Evolutionary conservation across 345 rosid genomes (phyloP).

Genomic region (Moricandia arvensis): DNA sequence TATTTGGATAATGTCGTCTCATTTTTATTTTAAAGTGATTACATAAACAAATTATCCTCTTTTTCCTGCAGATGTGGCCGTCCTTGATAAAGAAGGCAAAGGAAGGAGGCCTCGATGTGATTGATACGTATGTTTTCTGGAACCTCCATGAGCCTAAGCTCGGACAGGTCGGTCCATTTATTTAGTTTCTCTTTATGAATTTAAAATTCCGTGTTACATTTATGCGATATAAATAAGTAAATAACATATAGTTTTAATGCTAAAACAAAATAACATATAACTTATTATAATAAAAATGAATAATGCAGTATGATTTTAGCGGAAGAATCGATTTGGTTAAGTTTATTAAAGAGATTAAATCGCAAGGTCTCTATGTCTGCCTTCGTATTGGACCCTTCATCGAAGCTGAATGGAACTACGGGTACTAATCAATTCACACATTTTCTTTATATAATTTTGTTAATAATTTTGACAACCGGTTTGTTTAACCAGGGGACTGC

Average conservation of each 20-base stretch:
- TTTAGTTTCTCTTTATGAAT: not conserved
- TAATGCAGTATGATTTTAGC: constrained; percentile 69
- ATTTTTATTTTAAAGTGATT: not conserved
- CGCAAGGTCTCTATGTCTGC: constrained; percentile 73
- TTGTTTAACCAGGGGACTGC: constrained; percentile 59
- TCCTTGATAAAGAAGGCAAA: constrained; percentile 75
- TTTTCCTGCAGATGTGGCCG: constrained; percentile 76
- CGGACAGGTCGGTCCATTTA: constrained; percentile 53
- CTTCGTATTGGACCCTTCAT: constrained; percentile 87
- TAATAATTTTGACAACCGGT: not conserved
- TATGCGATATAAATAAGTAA: not conserved
- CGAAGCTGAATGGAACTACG: constrained; percentile 89
- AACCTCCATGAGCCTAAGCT: constrained; percentile 82
- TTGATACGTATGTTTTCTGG: constrained; percentile 95
- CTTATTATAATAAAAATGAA: not conserved
- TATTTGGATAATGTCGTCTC: not conserved
- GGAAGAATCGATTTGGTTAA: constrained; percentile 74
- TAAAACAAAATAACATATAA: not conserved
- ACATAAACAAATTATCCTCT: not conserved
- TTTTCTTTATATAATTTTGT: not conserved
- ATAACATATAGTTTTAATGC: no score
- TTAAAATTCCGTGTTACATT: not conserved
- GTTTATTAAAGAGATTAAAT: constrained; percentile 71
- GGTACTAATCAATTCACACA: constrained; percentile 39
- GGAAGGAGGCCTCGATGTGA: constrained; percentile 88